phyloP scores from a whole-genome alignment of 805 yeast species.

The Isabelozyma gotoi region DNA sequence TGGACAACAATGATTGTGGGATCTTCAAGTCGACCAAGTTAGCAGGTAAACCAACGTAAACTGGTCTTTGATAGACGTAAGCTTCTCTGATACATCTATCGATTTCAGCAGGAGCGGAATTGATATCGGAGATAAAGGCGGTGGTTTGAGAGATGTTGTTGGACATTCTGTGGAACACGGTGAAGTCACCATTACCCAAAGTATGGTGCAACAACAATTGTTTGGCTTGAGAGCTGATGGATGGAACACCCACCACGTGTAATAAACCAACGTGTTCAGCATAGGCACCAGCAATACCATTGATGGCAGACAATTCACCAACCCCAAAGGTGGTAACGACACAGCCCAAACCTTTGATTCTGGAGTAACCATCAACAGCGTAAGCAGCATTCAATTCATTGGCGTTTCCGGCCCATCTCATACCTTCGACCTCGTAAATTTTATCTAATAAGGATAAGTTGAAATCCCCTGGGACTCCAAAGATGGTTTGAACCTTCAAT shows the following conservation, averaged over 20 bases:
- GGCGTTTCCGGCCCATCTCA: constrained; percentile 90
- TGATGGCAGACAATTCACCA: constrained; percentile 81
- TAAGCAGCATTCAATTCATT: constrained; percentile 88
- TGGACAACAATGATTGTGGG: constrained; percentile 54
- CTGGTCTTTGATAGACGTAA: constrained; percentile 72
- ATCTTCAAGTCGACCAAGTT: constrained; percentile 70
- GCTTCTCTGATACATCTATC: constrained; percentile 77
- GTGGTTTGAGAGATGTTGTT: constrained; percentile 67
- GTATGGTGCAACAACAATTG: constrained; percentile 79
- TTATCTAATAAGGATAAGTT: constrained; percentile 71
- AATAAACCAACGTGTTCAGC: constrained; percentile 87
- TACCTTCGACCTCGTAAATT: constrained; percentile 68
- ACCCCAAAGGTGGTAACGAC: constrained; percentile 87
- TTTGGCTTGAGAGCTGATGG: constrained; percentile 68
- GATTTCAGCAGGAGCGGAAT: constrained; percentile 65
- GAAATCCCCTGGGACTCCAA: constrained; percentile 84
- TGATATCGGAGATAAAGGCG: constrained; percentile 61
- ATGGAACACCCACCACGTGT: constrained; percentile 86
- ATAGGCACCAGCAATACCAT: constrained; percentile 85
- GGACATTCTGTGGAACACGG: constrained; percentile 78
- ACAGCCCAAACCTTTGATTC: constrained; percentile 75
- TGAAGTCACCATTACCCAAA: constrained; percentile 79
- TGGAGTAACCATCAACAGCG: constrained; percentile 86
- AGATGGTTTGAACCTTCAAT: constrained; percentile 66
- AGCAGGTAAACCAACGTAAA: constrained; percentile 79